Percentiles rank a stretch among this genome's conserved stretches.
phyloP scores from a whole-genome alignment of 352 stramenopile genomes.

The Phytopythium oedochilum region DNA sequence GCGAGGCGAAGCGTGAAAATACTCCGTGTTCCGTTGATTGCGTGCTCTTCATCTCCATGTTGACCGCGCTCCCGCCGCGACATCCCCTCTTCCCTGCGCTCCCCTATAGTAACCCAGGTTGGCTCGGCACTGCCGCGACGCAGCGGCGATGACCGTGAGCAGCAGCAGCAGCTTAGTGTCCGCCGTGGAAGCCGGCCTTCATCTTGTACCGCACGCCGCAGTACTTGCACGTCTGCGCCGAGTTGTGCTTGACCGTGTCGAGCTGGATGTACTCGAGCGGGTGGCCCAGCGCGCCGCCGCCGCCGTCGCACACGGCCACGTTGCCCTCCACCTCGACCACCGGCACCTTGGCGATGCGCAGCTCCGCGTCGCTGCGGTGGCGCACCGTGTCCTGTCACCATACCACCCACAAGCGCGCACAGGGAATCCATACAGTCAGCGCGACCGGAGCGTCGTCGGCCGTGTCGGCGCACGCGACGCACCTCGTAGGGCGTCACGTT shows the following conservation, averaged over 20 bases:
- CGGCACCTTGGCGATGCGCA: slow-evolving; percentile 82
- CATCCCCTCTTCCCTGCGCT: not conserved
- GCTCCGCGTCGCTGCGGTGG: slow-evolving; percentile 88
- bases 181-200: slow-evolving; percentile 64
- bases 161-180: slow-evolving; percentile 29
- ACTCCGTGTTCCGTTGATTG: too few species aligned
- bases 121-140: not conserved
- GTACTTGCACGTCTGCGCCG: slow-evolving; percentile 89
- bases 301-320: slow-evolving; percentile 94
- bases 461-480: too few species aligned
- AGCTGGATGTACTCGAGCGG: slow-evolving; percentile 95
- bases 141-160: too few species aligned
- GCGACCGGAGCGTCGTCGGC: too few species aligned
- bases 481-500: slow-evolving; percentile 59
- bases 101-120: not conserved
- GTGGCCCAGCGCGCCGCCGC: slow-evolving; percentile 94
- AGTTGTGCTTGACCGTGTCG: slow-evolving; percentile 74
- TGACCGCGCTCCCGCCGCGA: too few species aligned
- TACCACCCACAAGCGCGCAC: too few species aligned
- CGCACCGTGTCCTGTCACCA: slow-evolving; percentile 67
- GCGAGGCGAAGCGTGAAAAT: too few species aligned
- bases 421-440: too few species aligned
- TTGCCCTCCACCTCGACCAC: slow-evolving; percentile 90
- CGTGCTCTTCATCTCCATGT: too few species aligned
- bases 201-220: slow-evolving; percentile 90